These are phyloP conservation scores for Solanum chiquidenum DNA, from an alignment of 257 asterid species.

Conservation along the genomic window DNA sequence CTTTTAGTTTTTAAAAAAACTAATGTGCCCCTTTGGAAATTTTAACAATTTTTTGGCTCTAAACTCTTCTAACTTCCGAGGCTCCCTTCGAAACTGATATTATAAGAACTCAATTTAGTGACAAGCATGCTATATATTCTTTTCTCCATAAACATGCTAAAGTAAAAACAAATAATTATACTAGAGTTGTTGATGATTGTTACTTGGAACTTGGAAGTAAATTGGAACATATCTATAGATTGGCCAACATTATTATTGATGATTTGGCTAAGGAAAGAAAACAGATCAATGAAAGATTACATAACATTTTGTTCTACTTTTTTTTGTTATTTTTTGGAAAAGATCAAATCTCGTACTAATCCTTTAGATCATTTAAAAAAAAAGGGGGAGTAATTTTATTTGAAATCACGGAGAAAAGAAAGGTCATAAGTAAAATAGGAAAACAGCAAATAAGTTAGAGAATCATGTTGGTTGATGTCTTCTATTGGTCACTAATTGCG, in stretches of 20 bases:
- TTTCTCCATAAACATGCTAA: background rate
- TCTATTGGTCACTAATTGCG: background rate
- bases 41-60: too few relatives aligned
- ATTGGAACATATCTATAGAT: background rate
- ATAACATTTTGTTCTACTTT: background rate
- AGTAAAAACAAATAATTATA: background rate
- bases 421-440: background rate
- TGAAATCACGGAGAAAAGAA: background rate
- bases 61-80: background rate
- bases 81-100: background rate
- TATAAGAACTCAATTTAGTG: background rate
- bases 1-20: too few relatives aligned
- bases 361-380: rapidly evolving
- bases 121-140: background rate
- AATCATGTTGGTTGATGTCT: background rate
- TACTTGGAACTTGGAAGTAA: background rate
- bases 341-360: background rate
- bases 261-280: background rate
- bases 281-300: background rate
- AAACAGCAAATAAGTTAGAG: background rate
- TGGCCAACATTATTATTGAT: background rate
- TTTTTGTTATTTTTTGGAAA: background rate
- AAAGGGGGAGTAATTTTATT: too few relatives aligned
- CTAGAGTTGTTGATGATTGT: background rate
- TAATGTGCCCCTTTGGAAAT: too few relatives aligned